phyloP scores from a whole-genome alignment of 164 flowering plant genomes.

The Tinospora cordifolia region DNA sequence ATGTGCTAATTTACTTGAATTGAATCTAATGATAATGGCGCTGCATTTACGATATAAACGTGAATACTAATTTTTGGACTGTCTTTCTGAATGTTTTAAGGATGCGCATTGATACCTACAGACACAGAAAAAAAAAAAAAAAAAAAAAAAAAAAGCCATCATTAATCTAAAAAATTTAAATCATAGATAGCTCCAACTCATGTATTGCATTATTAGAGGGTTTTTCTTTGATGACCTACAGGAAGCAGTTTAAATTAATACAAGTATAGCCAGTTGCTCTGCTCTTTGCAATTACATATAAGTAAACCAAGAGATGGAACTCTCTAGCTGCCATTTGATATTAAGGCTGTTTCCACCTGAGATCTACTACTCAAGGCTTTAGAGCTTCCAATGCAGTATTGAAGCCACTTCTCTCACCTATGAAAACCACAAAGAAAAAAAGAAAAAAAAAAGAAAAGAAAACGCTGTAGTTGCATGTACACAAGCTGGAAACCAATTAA shows the following conservation, averaged over 20 bases:
- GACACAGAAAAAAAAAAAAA: no score
- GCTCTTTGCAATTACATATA: not conserved
- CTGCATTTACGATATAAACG: no score
- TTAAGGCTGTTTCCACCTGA: not conserved
- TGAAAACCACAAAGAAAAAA: not conserved
- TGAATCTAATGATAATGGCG: no score
- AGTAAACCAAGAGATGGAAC: not conserved
- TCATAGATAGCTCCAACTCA: no score
- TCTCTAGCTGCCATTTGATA: not conserved
- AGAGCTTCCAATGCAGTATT: constrained; percentile 1
- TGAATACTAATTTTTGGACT: no score
- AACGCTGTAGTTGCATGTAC: not conserved
- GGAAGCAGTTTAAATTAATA: not conserved
- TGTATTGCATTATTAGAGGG: no score
- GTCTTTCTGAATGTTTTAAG: no score
- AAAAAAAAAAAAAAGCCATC: no score
- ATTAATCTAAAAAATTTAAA: no score
- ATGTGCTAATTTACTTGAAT: no score
- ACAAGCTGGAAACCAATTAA: not conserved
- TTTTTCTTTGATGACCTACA: not conserved
- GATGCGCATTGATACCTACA: no score
- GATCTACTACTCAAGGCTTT: not conserved
- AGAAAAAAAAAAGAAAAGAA: no score
- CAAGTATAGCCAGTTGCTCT: not conserved
- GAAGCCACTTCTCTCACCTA: constrained; percentile 2